phyloP scores from a whole-genome alignment of 2,329 filamentous ascomycete species.

The Colletotrichum lini region DNA sequence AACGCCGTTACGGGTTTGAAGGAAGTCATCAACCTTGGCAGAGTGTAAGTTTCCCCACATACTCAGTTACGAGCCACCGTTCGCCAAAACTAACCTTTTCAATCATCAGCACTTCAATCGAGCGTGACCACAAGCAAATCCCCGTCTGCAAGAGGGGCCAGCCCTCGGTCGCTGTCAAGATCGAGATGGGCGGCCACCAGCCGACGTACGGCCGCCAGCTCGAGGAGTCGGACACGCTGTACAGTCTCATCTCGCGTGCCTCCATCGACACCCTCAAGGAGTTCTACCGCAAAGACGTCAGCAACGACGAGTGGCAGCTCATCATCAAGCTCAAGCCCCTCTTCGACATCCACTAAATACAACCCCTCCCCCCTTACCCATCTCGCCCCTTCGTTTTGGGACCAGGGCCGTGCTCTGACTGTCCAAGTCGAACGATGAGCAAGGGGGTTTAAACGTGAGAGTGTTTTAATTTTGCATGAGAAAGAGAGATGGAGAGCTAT shows the following conservation, averaged over 20 bases:
- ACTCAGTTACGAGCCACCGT: not conserved
- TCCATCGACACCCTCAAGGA: constrained; percentile 98
- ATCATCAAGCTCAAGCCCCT: constrained; percentile 96
- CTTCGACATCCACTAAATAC: constrained; percentile 83
- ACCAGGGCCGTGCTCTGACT: not conserved
- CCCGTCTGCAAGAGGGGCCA: constrained; percentile 94
- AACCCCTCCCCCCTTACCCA: not conserved
- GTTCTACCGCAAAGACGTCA: constrained; percentile 90
- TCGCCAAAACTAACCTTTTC: constrained; percentile 48
- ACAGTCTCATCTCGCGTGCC: constrained; percentile 87
- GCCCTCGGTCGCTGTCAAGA: constrained; percentile 98
- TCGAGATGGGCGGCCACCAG: constrained; percentile 92
- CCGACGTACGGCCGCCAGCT: constrained; percentile 95
- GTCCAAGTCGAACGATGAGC: not conserved
- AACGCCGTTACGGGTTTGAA: constrained; percentile 85
- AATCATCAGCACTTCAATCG: constrained; percentile 84
- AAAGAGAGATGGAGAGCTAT: not conserved
- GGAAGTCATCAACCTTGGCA: constrained; percentile 86
- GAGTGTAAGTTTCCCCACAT: constrained; percentile 81
- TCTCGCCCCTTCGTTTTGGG: not conserved
- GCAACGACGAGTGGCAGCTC: constrained; percentile 93
- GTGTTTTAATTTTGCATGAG: not conserved
- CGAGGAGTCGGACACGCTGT: constrained; percentile 90
- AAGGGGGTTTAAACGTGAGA: not conserved
- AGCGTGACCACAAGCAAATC: constrained; percentile 97